Evolutionary conservation across 805 yeast genomes (phyloP), one percentile per base, ranked within the genome.

Genomic region (Middelhovenomyces tepae): DNA sequence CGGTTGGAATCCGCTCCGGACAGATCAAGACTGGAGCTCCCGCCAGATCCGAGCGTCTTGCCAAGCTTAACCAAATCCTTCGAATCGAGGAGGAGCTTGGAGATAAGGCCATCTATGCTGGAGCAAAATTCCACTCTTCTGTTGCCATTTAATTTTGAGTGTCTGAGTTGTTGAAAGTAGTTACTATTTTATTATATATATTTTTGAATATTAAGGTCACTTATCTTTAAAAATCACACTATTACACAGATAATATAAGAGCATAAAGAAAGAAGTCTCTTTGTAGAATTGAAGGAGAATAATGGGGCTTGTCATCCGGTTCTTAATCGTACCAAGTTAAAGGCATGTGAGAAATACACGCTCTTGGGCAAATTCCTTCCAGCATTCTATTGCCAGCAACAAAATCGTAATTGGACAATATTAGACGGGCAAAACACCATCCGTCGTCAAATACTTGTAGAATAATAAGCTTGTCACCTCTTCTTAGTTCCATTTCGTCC

Each of bases 21-120:
- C 97, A 89, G 76, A 83, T 89, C 70, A 89, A 89, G 87, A 84
- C 96, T 53, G 98, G 98, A 79, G 97, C 98, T 63, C 97, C 97
- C 62, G 95, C 96, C 54, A 87, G 98, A 75, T 84, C 96, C 52
- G 98, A 89, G 76, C 89, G 98, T 80, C 80, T 91, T 68, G 97
- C 97, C 65, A 89, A 89, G 75, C 78, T 81, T 67, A 89, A 89
- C 87, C 95, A 89, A 77, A 78, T 89, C 67, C 77, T 89, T 66
- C 84, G 97, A 73, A 89, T 89, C 59, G 97, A 91, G 77, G 94
- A 89, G 74, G 94, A 83, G 73, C 81, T 89, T 61, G 97, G 96
- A 62, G 87, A 75, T 80, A 85, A 86, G 76, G 96, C 96, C 48
- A 59, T 87, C 64, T 89, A 75, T 73, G 95, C 97, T 48, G 96